These are phyloP conservation scores for Cinnamomum chago DNA, from an alignment of 164 flowering plant genomes.

Conservation along the genomic window DNA sequence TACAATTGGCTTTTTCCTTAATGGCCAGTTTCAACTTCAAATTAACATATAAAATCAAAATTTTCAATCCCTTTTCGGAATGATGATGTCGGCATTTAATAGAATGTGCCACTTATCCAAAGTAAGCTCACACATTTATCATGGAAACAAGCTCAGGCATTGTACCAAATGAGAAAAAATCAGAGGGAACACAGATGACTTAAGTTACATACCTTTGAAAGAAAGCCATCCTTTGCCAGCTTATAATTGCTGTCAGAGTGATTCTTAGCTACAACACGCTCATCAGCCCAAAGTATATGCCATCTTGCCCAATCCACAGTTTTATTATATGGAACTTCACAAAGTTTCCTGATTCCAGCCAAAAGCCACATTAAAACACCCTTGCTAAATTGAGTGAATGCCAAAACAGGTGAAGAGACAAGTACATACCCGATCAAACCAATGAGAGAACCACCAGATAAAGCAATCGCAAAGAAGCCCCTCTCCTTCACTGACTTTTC, in stretches of 20 bases:
- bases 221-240: constrained; percentile 61
- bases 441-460: constrained; percentile 95
- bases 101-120: neutral
- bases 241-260: constrained; percentile 85
- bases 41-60: too few relatives aligned
- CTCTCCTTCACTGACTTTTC: constrained; percentile 78
- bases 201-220: constrained; percentile 61
- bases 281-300: constrained; percentile 89
- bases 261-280: constrained; percentile 73
- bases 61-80: neutral
- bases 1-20: neutral
- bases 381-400: neutral
- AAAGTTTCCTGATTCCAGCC: constrained; percentile 57
- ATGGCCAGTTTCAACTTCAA: neutral
- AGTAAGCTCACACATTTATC: too few relatives aligned
- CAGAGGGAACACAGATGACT: neutral
- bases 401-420: neutral
- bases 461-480: constrained; percentile 76
- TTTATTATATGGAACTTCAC: constrained; percentile 69
- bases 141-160: neutral
- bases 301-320: constrained; percentile 88
- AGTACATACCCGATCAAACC: constrained; percentile 65
- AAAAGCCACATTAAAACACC: neutral
- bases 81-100: neutral
- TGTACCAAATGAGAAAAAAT: neutral